Conservation (phyloP, 805 yeast species). For the Suhomyces prunicola region DNA sequence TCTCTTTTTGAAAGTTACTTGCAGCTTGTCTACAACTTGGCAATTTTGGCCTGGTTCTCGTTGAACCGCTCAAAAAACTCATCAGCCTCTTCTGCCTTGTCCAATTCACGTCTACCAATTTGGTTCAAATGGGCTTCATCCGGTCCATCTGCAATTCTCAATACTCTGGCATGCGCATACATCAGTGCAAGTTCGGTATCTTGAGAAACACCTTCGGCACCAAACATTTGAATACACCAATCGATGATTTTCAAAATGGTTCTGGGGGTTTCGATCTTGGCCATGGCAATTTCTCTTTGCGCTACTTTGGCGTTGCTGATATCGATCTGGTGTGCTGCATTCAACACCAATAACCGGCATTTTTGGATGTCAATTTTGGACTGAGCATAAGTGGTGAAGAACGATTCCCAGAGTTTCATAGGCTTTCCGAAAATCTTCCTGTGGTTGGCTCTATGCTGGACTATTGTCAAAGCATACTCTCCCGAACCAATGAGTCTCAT, state of each 20-base stretch:
- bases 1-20: background rate
- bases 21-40: constrained; percentile 21
- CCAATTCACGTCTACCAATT: constrained; percentile 48
- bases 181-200: constrained; percentile 56
- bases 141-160: constrained; percentile 67
- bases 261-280: constrained; percentile 61
- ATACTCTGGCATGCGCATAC: constrained; percentile 51
- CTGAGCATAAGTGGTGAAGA: constrained; percentile 48
- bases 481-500: constrained; percentile 64
- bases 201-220: constrained; percentile 63
- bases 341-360: constrained; percentile 52
- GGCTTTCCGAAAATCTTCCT: constrained; percentile 52
- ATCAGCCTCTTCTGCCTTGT: constrained; percentile 35
- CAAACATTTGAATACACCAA: constrained; percentile 63
- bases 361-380: constrained; percentile 52
- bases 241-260: constrained; percentile 50
- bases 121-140: constrained; percentile 63
- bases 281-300: constrained; percentile 54
- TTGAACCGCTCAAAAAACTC: constrained; percentile 28
- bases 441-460: constrained; percentile 49
- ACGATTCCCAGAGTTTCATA: constrained; percentile 49
- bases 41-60: constrained; percentile 16
- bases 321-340: constrained; percentile 62
- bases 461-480: constrained; percentile 49
- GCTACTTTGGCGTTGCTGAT: constrained; percentile 53